phyloP scores from a whole-genome alignment of 768 basidiomycete species.

The Naganishia vishniacii region DNA sequence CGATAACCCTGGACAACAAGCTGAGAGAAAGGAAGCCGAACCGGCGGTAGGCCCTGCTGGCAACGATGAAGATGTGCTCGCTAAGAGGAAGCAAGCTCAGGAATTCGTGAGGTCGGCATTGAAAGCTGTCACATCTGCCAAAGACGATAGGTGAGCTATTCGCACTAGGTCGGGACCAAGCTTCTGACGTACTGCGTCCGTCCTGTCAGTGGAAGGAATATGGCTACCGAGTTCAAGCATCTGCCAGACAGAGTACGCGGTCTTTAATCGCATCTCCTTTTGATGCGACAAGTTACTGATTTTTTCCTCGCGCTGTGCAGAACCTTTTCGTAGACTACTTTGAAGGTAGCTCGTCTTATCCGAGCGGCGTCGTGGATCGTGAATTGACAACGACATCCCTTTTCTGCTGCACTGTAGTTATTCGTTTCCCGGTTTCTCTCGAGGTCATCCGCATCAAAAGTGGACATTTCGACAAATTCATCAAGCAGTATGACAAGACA shows the following conservation, averaged over 20 bases:
- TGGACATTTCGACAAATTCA: slow-evolving; percentile 17
- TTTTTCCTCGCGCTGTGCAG: not conserved
- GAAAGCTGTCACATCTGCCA: slow-evolving; percentile 11
- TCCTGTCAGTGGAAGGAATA: not conserved
- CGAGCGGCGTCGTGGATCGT: not conserved
- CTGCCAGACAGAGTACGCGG: slow-evolving; percentile 12
- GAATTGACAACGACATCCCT: not conserved
- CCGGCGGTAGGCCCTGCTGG: not conserved
- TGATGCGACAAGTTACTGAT: not conserved
- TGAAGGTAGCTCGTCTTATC: not conserved
- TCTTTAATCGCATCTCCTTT: not conserved
- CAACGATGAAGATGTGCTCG: not conserved
- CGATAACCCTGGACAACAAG: not conserved
- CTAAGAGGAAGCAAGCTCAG: not conserved
- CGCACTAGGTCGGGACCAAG: too few species aligned
- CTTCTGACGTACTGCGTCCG: too few species aligned
- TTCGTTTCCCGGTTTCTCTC: slow-evolving; percentile 8
- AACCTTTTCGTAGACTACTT: slow-evolving; percentile 10
- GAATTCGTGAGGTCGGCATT: slow-evolving; percentile 12
- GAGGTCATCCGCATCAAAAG: slow-evolving; percentile 1
- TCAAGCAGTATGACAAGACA: slow-evolving; percentile 18
- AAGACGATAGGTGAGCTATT: slow-evolving; percentile 12
- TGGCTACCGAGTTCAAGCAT: slow-evolving; percentile 9
- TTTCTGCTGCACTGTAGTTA: not conserved
- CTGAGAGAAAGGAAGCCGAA: not conserved